Conservation (phyloP, 441 rosid species). For the Corymbia citriodora region DNA sequence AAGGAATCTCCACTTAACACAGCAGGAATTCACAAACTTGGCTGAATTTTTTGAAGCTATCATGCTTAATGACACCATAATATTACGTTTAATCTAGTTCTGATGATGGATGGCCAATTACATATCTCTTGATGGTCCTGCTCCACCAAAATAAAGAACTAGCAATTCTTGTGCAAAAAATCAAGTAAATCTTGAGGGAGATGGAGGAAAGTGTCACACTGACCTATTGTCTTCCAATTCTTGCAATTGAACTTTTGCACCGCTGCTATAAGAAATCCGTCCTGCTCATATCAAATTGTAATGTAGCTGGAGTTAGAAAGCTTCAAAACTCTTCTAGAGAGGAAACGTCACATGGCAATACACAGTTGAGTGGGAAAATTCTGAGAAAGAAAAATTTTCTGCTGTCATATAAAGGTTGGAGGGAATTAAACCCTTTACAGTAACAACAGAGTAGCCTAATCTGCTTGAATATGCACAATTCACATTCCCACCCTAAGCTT, state of each 20-base stretch:
- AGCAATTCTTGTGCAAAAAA: background rate
- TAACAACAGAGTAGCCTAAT: background rate
- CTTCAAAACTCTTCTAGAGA: background rate
- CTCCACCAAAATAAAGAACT: background rate
- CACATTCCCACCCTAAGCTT: background rate
- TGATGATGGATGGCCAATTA: background rate
- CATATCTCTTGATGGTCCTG: background rate
- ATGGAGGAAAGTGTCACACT: background rate
- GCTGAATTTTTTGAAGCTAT: background rate
- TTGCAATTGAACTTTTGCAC: constrained; percentile 29
- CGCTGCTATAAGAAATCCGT: constrained; percentile 16
- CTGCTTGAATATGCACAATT: background rate
- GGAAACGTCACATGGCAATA: background rate
- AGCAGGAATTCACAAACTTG: background rate
- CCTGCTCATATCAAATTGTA: constrained; percentile 19
- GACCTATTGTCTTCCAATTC: constrained; percentile 47
- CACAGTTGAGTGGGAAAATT: background rate
- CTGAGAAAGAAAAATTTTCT: background rate
- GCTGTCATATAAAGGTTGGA: background rate
- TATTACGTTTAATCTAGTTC: background rate
- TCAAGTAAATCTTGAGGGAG: background rate
- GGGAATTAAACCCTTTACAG: background rate
- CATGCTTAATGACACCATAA: background rate
- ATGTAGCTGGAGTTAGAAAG: background rate
- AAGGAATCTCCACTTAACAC: background rate